phyloP scores from a whole-genome alignment of 2,329 filamentous ascomycete species.

The Chalaropsis thielavioides region DNA sequence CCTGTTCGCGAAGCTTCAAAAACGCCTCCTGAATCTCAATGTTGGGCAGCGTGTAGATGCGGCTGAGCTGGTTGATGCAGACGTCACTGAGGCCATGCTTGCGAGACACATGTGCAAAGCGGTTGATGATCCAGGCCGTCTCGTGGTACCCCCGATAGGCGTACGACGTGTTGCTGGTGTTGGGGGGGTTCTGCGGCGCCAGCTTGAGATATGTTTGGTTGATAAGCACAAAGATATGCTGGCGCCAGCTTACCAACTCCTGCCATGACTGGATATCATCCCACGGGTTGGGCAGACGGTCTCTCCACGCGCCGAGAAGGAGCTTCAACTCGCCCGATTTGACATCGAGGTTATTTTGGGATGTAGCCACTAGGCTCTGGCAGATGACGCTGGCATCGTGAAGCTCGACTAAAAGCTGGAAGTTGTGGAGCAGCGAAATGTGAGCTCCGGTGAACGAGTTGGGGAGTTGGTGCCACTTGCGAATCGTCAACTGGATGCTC shows the following conservation, averaged over 20 bases:
- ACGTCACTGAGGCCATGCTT: constrained; percentile 96
- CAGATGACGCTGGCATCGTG: constrained; percentile 97
- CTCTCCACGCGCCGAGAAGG: constrained; percentile 85
- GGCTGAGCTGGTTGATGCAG: constrained; percentile 90
- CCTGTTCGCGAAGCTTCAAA: constrained; percentile 93
- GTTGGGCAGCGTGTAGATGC: constrained; percentile 96
- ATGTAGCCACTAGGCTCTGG: constrained; percentile 75
- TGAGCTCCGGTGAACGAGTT: constrained; percentile 87
- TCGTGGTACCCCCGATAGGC: constrained; percentile 97
- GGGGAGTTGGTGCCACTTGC: constrained; percentile 98
- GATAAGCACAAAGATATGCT: constrained; percentile 96
- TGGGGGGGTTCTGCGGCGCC: constrained; percentile 58
- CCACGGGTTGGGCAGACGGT: constrained; percentile 93
- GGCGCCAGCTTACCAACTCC: constrained; percentile 97
- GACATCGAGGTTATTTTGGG: constrained; percentile 67
- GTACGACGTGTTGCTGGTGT: constrained; percentile 78
- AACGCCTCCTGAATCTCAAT: constrained; percentile 99
- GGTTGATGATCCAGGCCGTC: constrained; percentile 99
- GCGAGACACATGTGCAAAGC: constrained; percentile 91
- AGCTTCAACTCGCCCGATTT: constrained; percentile 95
- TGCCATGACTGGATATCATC: constrained; percentile 99
- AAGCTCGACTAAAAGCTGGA: constrained; percentile 92
- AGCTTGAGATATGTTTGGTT: constrained; percentile 84
- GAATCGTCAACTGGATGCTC: constrained; percentile 88
- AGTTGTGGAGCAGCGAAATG: constrained; percentile 87